Evolutionary conservation across 2,329 filamentous ascomycete genomes (phyloP), one percentile per base, ranked within the genome.

Genomic region (Pyricularia sp.): DNA sequence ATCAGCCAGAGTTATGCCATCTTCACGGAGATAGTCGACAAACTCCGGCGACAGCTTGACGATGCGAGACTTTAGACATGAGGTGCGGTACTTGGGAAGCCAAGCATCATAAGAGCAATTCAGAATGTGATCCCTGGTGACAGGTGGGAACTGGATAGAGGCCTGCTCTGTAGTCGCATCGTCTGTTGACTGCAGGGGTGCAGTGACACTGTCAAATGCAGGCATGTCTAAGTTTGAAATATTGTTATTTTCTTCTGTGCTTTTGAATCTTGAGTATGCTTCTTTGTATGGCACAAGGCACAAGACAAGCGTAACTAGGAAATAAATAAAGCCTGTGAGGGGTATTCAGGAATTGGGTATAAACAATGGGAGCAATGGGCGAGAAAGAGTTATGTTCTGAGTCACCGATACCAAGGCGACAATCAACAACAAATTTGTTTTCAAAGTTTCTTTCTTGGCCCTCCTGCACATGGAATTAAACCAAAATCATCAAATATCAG

Each of bases 21-120:
- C 94, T 72, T 92, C 89, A 67, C 89, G 89, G 30, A 99, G 86
- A 75, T 97, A 99, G 63, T 88, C 81, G 62, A 97, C 78, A 73
- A 97, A 96, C 3, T 86, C 81, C 3, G 82, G 75, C 0, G 89
- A 84, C 6, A 99, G 82, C 1, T 90, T 87, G 63, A 99, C 88
- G 55, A 96, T 86, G 33, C 90, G 86, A 2, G 93, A 92, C 78
- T 93, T 94, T 59, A 96, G 89, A 40, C 91, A 92, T 62, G 90
- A 83, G 8, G 85, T 80, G 66, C 90, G 88, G 74, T 96, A 96
- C 82, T 84, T 88, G 62, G 89, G 86, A 72, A 96, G 91, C 94
- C 94, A 99, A 66, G 83, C 85, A 74, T 96, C 90, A 75, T 96
- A 97, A 57, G 94, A 96, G 77, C 93, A 99, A 76, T 97, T 89